A percentile compares a stretch with the other conserved stretches of the same genome.
phyloP scores from a whole-genome alignment of 495 filamentous ascomycete genomes.

The Neurospora sublineolata region DNA sequence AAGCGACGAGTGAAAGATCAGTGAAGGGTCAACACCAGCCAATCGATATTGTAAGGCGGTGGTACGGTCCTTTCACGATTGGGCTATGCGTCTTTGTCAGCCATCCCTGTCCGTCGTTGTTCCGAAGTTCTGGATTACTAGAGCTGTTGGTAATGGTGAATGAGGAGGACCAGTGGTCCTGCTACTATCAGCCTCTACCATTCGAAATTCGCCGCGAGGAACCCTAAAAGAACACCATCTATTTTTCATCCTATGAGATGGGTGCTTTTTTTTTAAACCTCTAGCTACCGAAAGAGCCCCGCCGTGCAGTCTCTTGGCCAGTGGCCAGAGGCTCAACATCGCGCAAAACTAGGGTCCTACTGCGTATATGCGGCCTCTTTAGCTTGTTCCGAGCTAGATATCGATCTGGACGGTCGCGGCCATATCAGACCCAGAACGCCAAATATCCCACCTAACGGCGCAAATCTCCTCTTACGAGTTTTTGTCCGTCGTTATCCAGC shows the following conservation, averaged over 20 bases:
- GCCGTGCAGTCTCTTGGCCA: not conserved
- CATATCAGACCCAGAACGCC: constrained; percentile 8
- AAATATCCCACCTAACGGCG: constrained; percentile 18
- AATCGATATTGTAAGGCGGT: not conserved
- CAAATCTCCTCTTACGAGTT: constrained; percentile 11
- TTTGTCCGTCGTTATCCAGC: constrained; percentile 2
- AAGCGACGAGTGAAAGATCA: not conserved
- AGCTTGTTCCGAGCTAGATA: not conserved
- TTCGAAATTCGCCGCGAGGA: not conserved
- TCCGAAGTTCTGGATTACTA: not conserved
- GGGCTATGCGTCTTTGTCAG: not conserved
- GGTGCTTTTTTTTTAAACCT: not conserved
- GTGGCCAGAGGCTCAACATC: constrained; percentile 3
- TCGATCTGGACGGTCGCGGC: constrained; percentile 14
- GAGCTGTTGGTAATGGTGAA: not conserved
- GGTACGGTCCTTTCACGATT: not conserved
- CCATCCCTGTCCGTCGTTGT: not conserved
- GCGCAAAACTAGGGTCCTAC: not conserved
- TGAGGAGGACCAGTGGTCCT: not conserved
- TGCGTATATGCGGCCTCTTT: not conserved
- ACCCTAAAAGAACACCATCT: not conserved
- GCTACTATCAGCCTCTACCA: not conserved
- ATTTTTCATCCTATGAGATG: not conserved
- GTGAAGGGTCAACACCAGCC: not conserved
- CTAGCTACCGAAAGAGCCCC: not conserved